Percentiles rank a stretch among this genome's conserved stretches.
These are phyloP conservation scores for Mycena indigotica DNA, from an alignment of 768 basidiomycete species.

Conservation along the genomic window DNA sequence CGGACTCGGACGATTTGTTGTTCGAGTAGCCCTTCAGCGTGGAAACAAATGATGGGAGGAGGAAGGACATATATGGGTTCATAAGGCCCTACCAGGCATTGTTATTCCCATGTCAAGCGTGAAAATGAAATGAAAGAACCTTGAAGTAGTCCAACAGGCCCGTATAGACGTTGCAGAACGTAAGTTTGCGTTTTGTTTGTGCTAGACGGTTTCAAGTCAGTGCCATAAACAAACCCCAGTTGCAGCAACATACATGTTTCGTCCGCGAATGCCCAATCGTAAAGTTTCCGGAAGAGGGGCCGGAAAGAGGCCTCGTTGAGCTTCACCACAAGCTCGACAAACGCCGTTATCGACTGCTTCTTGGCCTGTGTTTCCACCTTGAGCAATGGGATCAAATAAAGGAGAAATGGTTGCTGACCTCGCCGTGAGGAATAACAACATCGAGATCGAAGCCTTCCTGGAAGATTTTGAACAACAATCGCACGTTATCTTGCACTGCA, in stretches of 20 bases:
- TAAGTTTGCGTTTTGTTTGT: slow-evolving; percentile 55
- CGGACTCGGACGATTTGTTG: slow-evolving; percentile 34
- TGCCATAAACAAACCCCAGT: no score
- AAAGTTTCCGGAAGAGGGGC: slow-evolving; percentile 86
- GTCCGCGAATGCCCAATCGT: slow-evolving; percentile 90
- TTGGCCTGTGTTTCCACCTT: slow-evolving; percentile 46
- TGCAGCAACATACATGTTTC: slow-evolving; percentile 48
- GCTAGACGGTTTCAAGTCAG: no score
- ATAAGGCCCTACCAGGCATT: slow-evolving; percentile 63
- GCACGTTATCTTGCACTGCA: slow-evolving; percentile 66
- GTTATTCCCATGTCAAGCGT: neutral
- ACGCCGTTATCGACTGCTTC: slow-evolving; percentile 61
- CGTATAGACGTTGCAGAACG: slow-evolving; percentile 75
- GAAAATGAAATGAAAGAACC: slow-evolving; percentile 33
- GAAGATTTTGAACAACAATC: slow-evolving; percentile 75
- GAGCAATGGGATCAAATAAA: neutral
- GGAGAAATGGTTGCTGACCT: slow-evolving; percentile 28
- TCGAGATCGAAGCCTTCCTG: slow-evolving; percentile 72
- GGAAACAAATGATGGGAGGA: slow-evolving; percentile 68
- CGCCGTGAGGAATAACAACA: slow-evolving; percentile 30
- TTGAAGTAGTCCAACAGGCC: slow-evolving; percentile 86
- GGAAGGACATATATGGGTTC: slow-evolving; percentile 86
- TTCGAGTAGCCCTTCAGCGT: slow-evolving; percentile 54
- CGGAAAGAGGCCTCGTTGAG: slow-evolving; percentile 90
- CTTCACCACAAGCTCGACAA: slow-evolving; percentile 88